A percentile compares a stretch with the other conserved stretches of the same genome.
Evolutionary conservation across 2,329 filamentous ascomycete species (phyloP).

Genomic region (Alternaria sp.): DNA sequence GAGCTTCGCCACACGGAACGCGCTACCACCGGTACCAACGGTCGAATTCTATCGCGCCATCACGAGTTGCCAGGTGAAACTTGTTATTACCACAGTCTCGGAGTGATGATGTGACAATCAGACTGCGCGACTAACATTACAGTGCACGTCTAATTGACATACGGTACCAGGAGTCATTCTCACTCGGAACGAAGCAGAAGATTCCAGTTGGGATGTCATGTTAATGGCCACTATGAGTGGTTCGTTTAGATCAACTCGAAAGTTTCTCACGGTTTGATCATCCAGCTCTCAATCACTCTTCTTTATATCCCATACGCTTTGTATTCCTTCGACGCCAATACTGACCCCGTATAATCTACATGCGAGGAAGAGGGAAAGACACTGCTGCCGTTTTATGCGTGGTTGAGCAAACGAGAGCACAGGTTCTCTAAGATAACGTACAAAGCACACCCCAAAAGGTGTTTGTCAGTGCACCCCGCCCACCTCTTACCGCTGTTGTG

Average conservation of each 20-base stretch:
- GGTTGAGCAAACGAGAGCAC: neutral
- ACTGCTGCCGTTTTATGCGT: neutral
- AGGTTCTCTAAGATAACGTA: neutral
- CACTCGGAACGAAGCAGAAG: neutral
- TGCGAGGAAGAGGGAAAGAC: neutral
- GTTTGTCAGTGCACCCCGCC: neutral
- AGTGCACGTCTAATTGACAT: neutral
- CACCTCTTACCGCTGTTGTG: neutral
- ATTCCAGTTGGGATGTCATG: neutral
- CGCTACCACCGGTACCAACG: neutral
- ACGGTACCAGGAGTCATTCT: neutral
- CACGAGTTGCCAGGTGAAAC: neutral
- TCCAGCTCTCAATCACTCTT: neutral
- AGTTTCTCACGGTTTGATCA: neutral
- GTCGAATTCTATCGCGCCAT: neutral
- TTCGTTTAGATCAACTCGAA: neutral
- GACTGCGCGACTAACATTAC: neutral
- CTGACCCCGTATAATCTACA: neutral
- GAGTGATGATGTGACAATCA: neutral
- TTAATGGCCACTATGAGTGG: neutral
- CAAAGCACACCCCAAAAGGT: neutral
- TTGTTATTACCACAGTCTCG: neutral
- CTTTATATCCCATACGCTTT: neutral
- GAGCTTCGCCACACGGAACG: conserved; percentile 3
- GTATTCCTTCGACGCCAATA: neutral